Percentiles rank a stretch among this genome's conserved stretches.
Evolutionary conservation across 768 basidiomycete genomes (phyloP).

Genomic region (Hemileccinum rubropunctum): DNA sequence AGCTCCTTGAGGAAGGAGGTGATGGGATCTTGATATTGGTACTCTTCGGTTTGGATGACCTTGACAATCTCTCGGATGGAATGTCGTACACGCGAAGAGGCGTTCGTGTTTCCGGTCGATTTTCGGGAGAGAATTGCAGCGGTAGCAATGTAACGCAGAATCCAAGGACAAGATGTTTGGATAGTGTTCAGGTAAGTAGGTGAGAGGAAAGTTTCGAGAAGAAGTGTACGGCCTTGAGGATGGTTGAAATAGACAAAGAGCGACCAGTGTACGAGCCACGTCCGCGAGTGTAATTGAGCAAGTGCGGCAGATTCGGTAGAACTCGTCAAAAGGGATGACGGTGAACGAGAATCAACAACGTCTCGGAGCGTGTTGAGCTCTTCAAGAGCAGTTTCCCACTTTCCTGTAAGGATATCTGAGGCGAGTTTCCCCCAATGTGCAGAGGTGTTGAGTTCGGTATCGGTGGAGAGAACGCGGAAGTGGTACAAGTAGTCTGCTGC

Average conservation of each 20-base stretch:
- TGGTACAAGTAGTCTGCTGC: slow-evolving; percentile 98
- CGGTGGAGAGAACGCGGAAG: slow-evolving; percentile 95
- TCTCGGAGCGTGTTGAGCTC: slow-evolving; percentile 96
- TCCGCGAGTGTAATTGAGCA: slow-evolving; percentile 87
- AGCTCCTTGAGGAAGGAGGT: slow-evolving; percentile 92
- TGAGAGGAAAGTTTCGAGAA: slow-evolving; percentile 95
- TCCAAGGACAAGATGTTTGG: slow-evolving; percentile 92
- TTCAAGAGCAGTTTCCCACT: slow-evolving; percentile 93
- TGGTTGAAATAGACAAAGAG: slow-evolving; percentile 99
- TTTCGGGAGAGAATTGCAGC: slow-evolving; percentile 92
- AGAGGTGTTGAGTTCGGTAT: slow-evolving; percentile 88
- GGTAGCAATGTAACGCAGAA: slow-evolving; percentile 90
- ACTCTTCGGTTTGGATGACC: slow-evolving; percentile 92
- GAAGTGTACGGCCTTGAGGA: slow-evolving; percentile 82
- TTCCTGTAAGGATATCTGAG: slow-evolving; percentile 91
- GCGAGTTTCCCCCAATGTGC: slow-evolving; percentile 99
- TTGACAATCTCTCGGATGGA: slow-evolving; percentile 91
- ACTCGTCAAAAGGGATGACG: slow-evolving; percentile 45
- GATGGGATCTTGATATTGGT: slow-evolving; percentile 93
- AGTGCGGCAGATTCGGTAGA: slow-evolving; percentile 66
- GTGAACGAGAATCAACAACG: slow-evolving; percentile 76
- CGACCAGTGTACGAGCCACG: slow-evolving; percentile 97
- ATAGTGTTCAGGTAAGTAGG: slow-evolving; percentile 98
- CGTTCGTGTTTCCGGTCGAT: slow-evolving; percentile 44
- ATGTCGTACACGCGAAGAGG: slow-evolving; percentile 76